phyloP scores from a whole-genome alignment of 2,329 filamentous ascomycete species.

The Incumbomyces lentus region DNA sequence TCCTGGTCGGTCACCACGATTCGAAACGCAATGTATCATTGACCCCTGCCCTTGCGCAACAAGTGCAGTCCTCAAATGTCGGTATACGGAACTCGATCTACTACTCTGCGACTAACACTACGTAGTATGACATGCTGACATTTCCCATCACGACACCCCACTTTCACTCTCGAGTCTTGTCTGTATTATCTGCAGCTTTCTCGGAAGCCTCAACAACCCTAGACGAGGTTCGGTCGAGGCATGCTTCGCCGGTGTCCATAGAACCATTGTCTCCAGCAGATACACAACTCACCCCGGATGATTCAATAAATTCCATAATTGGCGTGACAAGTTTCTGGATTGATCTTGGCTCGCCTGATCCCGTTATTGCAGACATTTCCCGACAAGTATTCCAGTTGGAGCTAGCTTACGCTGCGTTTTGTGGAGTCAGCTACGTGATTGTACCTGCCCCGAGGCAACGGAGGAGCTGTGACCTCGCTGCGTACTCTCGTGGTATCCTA shows the following conservation, averaged over 20 bases:
- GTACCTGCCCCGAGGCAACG: constrained; percentile 63
- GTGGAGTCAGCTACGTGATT: constrained; percentile 73
- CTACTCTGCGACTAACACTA: constrained; percentile 11
- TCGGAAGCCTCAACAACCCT: constrained; percentile 30
- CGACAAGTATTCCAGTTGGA: constrained; percentile 84
- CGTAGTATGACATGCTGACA: constrained; percentile 57
- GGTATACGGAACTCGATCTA: constrained; percentile 14
- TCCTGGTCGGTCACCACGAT: constrained; percentile 55
- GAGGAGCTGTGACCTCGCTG: constrained; percentile 36
- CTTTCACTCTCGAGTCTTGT: constrained; percentile 50
- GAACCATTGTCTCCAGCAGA: constrained; percentile 33
- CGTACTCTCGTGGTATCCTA: constrained; percentile 74
- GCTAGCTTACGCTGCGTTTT: constrained; percentile 90
- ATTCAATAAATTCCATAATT: constrained; percentile 69
- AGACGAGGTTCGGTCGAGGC: constrained; percentile 31
- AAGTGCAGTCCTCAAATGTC: constrained; percentile 49
- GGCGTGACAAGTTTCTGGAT: constrained; percentile 86
- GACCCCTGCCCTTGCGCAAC: constrained; percentile 40
- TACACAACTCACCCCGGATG: constrained; percentile 62
- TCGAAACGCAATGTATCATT: constrained; percentile 40
- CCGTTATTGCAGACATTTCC: constrained; percentile 73
- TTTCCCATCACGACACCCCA: constrained; percentile 50
- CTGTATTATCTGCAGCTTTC: constrained; percentile 42
- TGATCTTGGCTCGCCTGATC: constrained; percentile 73
- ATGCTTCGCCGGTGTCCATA: constrained; percentile 30